Conservation (phyloP, 2,329 filamentous ascomycete genomes). For the Fusarium hostae region DNA sequence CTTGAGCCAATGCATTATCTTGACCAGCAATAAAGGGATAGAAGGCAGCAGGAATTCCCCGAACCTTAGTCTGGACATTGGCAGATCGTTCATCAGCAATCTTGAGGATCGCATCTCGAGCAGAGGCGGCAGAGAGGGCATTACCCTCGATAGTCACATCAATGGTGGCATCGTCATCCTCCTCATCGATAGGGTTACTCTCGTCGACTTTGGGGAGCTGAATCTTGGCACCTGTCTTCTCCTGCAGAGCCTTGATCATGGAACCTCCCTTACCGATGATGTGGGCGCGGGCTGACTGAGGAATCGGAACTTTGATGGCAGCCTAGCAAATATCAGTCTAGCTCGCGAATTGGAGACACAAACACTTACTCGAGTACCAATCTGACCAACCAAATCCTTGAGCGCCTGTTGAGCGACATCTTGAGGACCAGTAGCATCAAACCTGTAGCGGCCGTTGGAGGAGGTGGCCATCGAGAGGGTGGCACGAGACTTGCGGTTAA, state of each 20-base stretch:
- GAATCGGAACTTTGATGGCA: slow-evolving; percentile 80
- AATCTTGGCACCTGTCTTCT: slow-evolving; percentile 89
- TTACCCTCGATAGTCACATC: slow-evolving; percentile 93
- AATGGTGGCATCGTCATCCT: slow-evolving; percentile 86
- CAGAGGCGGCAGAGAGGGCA: slow-evolving; percentile 84
- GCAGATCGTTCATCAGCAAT: slow-evolving; percentile 89
- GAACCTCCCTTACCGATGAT: slow-evolving; percentile 94
- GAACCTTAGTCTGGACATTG: slow-evolving; percentile 83
- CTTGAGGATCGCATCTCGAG: slow-evolving; percentile 82
- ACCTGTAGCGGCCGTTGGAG: slow-evolving; percentile 78
- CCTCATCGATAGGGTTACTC: slow-evolving; percentile 63
- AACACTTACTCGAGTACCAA: slow-evolving; percentile 79
- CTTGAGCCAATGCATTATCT: slow-evolving; percentile 73
- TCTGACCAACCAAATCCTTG: slow-evolving; percentile 87
- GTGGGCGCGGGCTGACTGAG: slow-evolving; percentile 82
- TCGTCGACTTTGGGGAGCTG: slow-evolving; percentile 87
- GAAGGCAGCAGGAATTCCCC: slow-evolving; percentile 87
- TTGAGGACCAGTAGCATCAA: slow-evolving; percentile 85
- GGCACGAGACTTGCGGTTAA: slow-evolving; percentile 91
- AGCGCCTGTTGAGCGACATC: slow-evolving; percentile 88
- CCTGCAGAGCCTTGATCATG: slow-evolving; percentile 89
- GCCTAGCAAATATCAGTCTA: slow-evolving; percentile 50
- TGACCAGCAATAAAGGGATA: slow-evolving; percentile 94
- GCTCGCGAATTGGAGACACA: neutral
- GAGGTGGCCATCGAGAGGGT: slow-evolving; percentile 81